Conservation (phyloP, 257 asterid species). For the Solanum pennellii region DNA sequence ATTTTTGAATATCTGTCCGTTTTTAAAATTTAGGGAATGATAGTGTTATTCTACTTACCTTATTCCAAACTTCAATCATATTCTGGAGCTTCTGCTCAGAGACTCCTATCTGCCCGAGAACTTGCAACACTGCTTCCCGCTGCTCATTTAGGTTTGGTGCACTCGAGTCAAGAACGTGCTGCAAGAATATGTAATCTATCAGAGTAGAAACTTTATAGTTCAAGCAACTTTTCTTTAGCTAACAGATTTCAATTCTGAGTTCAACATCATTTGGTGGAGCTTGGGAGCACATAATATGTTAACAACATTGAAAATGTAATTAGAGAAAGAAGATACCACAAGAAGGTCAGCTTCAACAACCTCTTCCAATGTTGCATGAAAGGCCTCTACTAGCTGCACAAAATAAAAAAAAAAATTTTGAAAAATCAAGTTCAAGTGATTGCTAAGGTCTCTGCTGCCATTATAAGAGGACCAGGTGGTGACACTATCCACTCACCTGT, state of each 20-base stretch:
- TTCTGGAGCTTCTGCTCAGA: conserved; percentile 68
- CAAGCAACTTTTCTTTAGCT: background rate
- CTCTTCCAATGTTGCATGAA: conserved; percentile 94
- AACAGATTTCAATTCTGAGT: background rate
- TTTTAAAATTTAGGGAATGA: background rate
- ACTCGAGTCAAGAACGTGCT: conserved; percentile 96
- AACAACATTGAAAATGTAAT: background rate
- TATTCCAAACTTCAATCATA: conserved; percentile 98
- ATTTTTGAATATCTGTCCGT: background rate
- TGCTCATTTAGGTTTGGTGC: conserved; percentile 68
- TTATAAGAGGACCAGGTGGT: background rate
- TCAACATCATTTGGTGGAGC: background rate
- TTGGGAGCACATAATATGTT: background rate
- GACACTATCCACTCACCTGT: conserved; percentile 44
- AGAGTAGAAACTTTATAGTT: background rate
- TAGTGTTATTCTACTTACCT: conserved; percentile 26
- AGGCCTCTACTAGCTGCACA: conserved; percentile 92
- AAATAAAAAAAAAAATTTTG: background rate
- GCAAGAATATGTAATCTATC: conserved; percentile 9
- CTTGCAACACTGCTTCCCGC: conserved; percentile 68
- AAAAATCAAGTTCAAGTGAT: background rate
- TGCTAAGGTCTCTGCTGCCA: background rate
- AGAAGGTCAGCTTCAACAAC: conserved; percentile 96
- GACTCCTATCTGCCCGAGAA: conserved; percentile 71
- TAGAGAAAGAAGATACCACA: conserved; percentile 48